These are phyloP conservation scores for Boletus rex-veris DNA, from an alignment of 768 basidiomycete genomes.

Conservation along the genomic window DNA sequence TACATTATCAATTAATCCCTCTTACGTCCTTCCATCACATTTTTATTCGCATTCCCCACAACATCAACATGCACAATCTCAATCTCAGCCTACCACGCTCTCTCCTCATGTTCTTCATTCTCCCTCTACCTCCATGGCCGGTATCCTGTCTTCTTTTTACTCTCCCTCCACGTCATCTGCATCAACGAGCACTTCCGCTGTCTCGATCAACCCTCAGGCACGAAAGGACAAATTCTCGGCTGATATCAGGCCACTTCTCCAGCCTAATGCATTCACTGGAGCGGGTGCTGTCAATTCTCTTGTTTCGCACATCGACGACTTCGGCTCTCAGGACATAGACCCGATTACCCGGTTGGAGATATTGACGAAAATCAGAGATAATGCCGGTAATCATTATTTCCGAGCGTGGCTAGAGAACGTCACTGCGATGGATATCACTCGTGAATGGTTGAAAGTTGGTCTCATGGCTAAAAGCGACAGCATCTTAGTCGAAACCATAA, in stretches of 20 bases:
- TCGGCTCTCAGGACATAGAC: conserved; percentile 63
- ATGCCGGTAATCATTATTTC: conserved; percentile 83
- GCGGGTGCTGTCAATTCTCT: conserved; percentile 66
- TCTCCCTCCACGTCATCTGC: conserved; percentile 31
- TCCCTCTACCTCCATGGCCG: conserved; percentile 39
- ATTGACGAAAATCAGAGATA: conserved; percentile 75
- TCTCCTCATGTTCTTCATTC: conserved; percentile 69
- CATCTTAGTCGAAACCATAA: conserved; percentile 67
- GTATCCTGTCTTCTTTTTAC: conserved; percentile 39
- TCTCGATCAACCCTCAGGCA: conserved; percentile 45
- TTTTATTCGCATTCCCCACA: conserved; percentile 35
- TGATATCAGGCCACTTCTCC: conserved; percentile 54
- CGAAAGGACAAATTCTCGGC: conserved; percentile 52
- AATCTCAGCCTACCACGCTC: conserved; percentile 54
- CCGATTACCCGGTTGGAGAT: conserved; percentile 66
- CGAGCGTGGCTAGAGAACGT: conserved; percentile 81
- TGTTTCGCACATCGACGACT: conserved; percentile 54
- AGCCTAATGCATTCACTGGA: conserved; percentile 58
- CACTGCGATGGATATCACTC: conserved; percentile 69
- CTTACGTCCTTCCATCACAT: conserved; percentile 37
- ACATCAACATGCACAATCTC: conserved; percentile 28
- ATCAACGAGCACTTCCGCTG: conserved; percentile 23
- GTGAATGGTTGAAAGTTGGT: conserved; percentile 78
- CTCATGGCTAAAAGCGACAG: conserved; percentile 53
- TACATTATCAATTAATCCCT: conserved; percentile 42